Conservation (phyloP, 1,284 basidiomycete genomes). For the Microbotryum intermedium region DNA sequence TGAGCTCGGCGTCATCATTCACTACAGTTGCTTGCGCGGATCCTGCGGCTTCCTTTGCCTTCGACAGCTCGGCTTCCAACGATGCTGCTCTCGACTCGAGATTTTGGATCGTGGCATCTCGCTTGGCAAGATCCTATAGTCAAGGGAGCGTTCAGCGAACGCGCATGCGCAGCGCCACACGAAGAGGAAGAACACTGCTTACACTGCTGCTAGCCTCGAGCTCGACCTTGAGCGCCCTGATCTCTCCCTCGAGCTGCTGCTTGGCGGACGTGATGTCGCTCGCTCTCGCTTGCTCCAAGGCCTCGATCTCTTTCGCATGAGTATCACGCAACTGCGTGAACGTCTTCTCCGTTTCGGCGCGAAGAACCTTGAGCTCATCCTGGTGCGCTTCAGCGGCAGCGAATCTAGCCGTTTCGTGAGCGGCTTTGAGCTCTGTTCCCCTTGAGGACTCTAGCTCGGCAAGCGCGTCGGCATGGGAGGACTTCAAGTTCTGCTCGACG, state of each 20-base stretch:
- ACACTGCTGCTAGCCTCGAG: slow-evolving; percentile 48
- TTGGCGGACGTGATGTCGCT: not conserved
- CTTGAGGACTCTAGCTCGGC: not conserved
- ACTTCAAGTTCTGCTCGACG: slow-evolving; percentile 46
- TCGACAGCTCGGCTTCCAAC: not conserved
- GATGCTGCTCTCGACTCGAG: not conserved
- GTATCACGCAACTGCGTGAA: slow-evolving; percentile 58
- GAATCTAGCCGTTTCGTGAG: slow-evolving; percentile 41
- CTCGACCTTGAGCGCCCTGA: slow-evolving; percentile 50
- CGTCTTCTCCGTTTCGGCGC: slow-evolving; percentile 54
- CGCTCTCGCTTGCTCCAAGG: not conserved
- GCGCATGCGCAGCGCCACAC: too few species aligned
- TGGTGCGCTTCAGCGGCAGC: slow-evolving; percentile 59
- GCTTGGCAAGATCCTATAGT: too few species aligned
- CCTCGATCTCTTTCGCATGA: slow-evolving; percentile 53
- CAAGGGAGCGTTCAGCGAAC: not conserved
- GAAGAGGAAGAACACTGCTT: not conserved
- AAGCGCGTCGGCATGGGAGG: slow-evolving; percentile 56
- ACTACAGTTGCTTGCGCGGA: slow-evolving; percentile 1
- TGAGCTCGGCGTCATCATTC: not conserved
- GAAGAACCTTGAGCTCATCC: slow-evolving; percentile 60
- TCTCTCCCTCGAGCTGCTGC: slow-evolving; percentile 52
- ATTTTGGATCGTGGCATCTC: too few species aligned
- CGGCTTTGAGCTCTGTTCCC: not conserved
- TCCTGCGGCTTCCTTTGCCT: slow-evolving; percentile 8